Evolutionary conservation across 177 flowering plant species (phyloP), one percentile per base, ranked within the genome.

Genomic region (Vitis hybrid): DNA sequence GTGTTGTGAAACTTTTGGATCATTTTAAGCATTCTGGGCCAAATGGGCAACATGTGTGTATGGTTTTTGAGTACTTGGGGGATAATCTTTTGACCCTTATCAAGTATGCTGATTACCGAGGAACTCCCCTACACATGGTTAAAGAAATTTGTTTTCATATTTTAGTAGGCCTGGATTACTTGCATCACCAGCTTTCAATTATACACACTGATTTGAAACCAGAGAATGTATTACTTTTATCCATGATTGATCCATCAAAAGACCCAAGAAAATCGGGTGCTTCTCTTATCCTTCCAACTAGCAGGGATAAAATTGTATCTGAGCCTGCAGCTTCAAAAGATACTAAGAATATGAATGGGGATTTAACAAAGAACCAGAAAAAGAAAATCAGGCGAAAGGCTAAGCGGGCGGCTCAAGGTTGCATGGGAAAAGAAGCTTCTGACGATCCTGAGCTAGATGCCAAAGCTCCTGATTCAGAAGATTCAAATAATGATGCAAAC

Each of bases 131-230:
- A 40, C 82, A 72, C 65, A 85, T 70, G 86, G 93, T 90, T 65
- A 87, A 85, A 65, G 88, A 89, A 75, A 82, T 90, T 46, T 87
- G 91, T 69, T 79, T 52, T 62, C 87, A 85, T 72, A 61, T 89
- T 61, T 76, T 90, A 56, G 86, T 82, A 67, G 95, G 91, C n/a
- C 80, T 90, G 77, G 93, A 90, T 72, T 90, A 89, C 71, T 74
- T 90, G 80, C 92, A 90, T 70, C 77, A 82, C 9, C 71, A 90
- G 73, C 84, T 90, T 12, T 86, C 89, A 1, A 81, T 90, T 27
- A 90, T 90, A 74, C 95, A 90, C 71, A 90, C 95, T 54, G 95
- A 90, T 79, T 67, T 90, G 74, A 90, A 90, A 82, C 95, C 93
- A 6, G 95, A 90, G 72, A 90, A 90, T 68, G 74, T 90, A 8